A percentile compares a stretch with the other conserved stretches of the same genome.
Evolutionary conservation across 441 rosid genomes (phyloP).

Genomic region (Jatropha podagrica): DNA sequence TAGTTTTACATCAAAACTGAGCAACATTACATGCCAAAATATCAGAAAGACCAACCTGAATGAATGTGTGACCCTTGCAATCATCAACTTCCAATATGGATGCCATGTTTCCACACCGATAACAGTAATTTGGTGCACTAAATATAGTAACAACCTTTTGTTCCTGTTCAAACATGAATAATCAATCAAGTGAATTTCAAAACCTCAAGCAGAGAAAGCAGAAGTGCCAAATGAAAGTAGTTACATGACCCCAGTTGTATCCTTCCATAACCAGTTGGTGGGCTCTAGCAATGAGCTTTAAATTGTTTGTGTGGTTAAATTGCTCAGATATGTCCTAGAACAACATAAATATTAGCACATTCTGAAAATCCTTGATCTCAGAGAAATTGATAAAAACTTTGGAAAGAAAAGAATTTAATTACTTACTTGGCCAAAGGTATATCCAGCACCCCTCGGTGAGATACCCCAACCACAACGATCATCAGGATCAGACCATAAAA

Average conservation of each 20-base stretch:
- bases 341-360: slow-evolving; percentile 7
- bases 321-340: slow-evolving; percentile 90
- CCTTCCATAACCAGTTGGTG: slow-evolving; percentile 98
- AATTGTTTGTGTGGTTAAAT: slow-evolving; percentile 81
- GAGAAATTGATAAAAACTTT: background rate
- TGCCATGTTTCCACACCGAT: slow-evolving; percentile 98
- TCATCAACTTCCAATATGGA: slow-evolving; percentile 94
- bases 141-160: slow-evolving; percentile 96
- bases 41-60: slow-evolving; percentile 53
- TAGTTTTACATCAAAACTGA: no score
- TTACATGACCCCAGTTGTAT: slow-evolving; percentile 96
- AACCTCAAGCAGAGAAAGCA: background rate
- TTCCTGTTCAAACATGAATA: slow-evolving; percentile 46
- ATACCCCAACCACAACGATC: slow-evolving; percentile 99
- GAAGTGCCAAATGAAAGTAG: slow-evolving; percentile 10
- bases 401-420: slow-evolving; percentile 22
- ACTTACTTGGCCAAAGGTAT: slow-evolving; percentile 98
- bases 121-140: slow-evolving; percentile 30
- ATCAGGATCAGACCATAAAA: slow-evolving; percentile 95
- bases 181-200: background rate
- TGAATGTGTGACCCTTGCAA: slow-evolving; percentile 89
- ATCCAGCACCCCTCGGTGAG: slow-evolving; percentile 96
- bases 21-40: background rate
- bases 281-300: slow-evolving; percentile 91
- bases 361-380: background rate